Evolutionary conservation across 1,284 basidiomycete genomes (phyloP), one percentile per base, ranked within the genome.

Genomic region (Apiotrichum brassicae): DNA sequence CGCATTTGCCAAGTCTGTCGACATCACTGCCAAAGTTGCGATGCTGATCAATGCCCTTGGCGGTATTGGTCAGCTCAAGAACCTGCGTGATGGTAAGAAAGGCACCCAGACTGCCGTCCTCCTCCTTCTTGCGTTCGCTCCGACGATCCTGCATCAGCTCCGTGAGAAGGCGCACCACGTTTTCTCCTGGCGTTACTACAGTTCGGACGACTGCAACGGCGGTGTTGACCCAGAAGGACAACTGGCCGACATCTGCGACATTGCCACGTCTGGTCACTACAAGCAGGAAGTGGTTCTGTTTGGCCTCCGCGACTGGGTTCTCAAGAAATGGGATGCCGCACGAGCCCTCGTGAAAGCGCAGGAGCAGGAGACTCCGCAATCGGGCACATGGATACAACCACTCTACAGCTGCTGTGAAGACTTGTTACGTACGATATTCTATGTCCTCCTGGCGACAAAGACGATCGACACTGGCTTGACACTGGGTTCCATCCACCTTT

Each of bases 261-360:
- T 51, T 1, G 45, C 44, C 4, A 47, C 20, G 13, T 20, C 28
- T 0, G 19, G 14, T 7, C 23, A 35, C 28, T 37, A 43, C 43
- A 46, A 46, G 39, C 41, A 84, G 19, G 87, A 90, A 68, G 78
- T 88, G 14, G 76, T 83, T 28, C 75, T 90, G 11, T 90, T 88
- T 64, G 85, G 85, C 6, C 76, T 90, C 9, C 82, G 81, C 18
- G 82, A 85, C 33, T 90, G 87, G 87, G 82, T 89, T 49, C 71
- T 89, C 51, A 76, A 79, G 46, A 80, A 79, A 2, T 90, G 87
- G 87, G 78, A 82, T 19, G 33, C 22, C 32, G 46, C 46, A 19
- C 40, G 40, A 25, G 26, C 23, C 23, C 40, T n/a, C 2, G 6
- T 7, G 12, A n/a, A 19, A 11, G 30, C 41, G 45, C 4, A 32